Percentiles rank a stretch among this genome's conserved stretches.
Evolutionary conservation across 805 yeast species (phyloP).

Genomic region (Saccharomycopsis capsularis): DNA sequence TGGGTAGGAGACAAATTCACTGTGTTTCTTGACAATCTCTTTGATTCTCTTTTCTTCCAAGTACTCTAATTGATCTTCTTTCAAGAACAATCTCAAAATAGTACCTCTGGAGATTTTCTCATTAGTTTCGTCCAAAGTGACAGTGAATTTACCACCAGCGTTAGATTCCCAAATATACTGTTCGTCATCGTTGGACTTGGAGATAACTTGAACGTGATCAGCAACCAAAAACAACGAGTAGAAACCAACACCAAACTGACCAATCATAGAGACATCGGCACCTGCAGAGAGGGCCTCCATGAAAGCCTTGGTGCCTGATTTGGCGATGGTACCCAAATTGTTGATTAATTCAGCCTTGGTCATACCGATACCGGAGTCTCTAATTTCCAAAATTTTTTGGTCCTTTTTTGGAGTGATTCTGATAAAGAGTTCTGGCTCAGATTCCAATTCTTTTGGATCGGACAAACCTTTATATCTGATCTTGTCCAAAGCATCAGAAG

Average conservation of each 20-base stretch:
- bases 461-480: conserved; percentile 94
- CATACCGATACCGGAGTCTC: conserved; percentile 99
- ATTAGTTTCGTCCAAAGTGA: conserved; percentile 80
- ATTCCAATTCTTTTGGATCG: conserved; percentile 84
- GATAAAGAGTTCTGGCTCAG: conserved; percentile 94
- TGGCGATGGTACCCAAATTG: conserved; percentile 99
- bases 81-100: conserved; percentile 87
- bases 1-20: conserved; percentile 99
- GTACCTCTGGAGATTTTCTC: conserved; percentile 94
- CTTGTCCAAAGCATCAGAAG: conserved; percentile 98
- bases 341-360: conserved; percentile 98
- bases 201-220: conserved; percentile 96
- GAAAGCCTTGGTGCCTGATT: conserved; percentile 98
- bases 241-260: conserved; percentile 99
- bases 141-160: conserved; percentile 99
- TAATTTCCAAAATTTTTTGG: conserved; percentile 86
- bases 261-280: conserved; percentile 99
- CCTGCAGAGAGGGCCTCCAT: conserved; percentile 99
- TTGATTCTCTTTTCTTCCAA: conserved; percentile 99
- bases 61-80: conserved; percentile 98
- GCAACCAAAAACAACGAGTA: conserved; percentile 98
- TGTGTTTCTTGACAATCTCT: conserved; percentile 99
- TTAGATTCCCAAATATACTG: conserved; percentile 99
- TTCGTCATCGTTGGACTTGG: conserved; percentile 98
- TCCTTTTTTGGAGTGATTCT: conserved; percentile 97